Evolutionary conservation across 1,139 yeast species (phyloP), one percentile per base, ranked within the genome.

Genomic region (Diutina catenulata): DNA sequence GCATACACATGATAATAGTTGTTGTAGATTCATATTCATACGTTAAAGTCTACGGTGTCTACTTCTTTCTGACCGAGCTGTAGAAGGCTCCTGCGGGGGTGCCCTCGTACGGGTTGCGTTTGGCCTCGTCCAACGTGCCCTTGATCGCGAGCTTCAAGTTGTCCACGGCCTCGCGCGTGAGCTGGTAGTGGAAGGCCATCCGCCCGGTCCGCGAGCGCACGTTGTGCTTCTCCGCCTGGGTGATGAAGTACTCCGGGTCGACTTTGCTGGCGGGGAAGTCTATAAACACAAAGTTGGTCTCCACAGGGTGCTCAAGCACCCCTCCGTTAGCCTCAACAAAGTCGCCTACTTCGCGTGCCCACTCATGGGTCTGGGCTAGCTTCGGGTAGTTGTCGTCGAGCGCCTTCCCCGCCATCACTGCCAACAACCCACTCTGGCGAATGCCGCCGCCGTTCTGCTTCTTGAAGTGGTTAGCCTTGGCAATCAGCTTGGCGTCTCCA

Each of bases 371-470:
- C 13, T 16, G 13, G 16, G 39, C 28, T 37, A 66, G 52, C 45
- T 59, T 58, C 26, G 57, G 43, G 20, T 59, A 54, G 44, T 64
- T 64, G 42, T 64, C 64, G 37, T 61, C 62, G 28, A 66, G 57
- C 7, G 71, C 70, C 18, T 55, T 55, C 14, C 55, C 52, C 2
- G 70, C 71, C 70, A 64, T 64, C 39, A 52, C 48, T 3, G 70
- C 56, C 41, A 65, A 49, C 20, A 65, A 43, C 1, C 73, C 73
- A 13, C 69, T 58, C 49, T 67, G 73, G 43, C 73, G 55, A 36
- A 67, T 60, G 4, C 73, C 72, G 9, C 73, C 72, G 35, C 73
- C 73, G 40, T 56, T 57, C 46, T 67, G 73, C 45, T 67, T 67
- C 38, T 57, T 62, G 50, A 67, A 66, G 46, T 67, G 72, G 45